phyloP scores from a whole-genome alignment of 1,139 yeast genomes.

The Meyerozyma smithsonii region DNA sequence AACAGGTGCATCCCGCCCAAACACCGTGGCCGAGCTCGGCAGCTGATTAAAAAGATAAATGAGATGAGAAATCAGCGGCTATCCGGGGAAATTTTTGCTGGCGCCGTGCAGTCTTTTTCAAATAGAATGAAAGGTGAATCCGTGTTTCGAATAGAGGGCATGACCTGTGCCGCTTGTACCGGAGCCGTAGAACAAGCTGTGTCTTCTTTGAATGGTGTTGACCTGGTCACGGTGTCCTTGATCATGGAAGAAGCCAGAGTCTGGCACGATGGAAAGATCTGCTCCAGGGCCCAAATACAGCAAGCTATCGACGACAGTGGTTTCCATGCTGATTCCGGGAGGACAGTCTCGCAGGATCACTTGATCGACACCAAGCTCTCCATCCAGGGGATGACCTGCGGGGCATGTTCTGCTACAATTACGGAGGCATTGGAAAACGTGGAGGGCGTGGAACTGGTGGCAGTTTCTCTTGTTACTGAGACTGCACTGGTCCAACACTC shows the following conservation, averaged over 20 bases:
- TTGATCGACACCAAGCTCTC: slow-evolving; percentile 9
- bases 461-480: slow-evolving; percentile 34
- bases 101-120: neutral
- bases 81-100: neutral
- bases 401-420: slow-evolving; percentile 39
- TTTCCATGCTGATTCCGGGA: slow-evolving; percentile 48
- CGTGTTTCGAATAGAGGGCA: slow-evolving; percentile 17
- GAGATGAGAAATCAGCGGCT: neutral
- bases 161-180: slow-evolving; percentile 39
- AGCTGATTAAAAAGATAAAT: slow-evolving; percentile 2
- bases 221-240: slow-evolving; percentile 26
- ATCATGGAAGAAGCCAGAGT: slow-evolving; percentile 34
- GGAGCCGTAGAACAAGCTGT: slow-evolving; percentile 26
- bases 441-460: slow-evolving; percentile 28
- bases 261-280: slow-evolving; percentile 11
- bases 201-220: slow-evolving; percentile 19
- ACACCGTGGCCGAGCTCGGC: slow-evolving; percentile 1
- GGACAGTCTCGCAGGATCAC: slow-evolving; percentile 5
- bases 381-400: slow-evolving; percentile 36
- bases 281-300: slow-evolving; percentile 23
- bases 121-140: slow-evolving; percentile 3
- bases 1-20: neutral
- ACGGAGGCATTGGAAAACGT: slow-evolving; percentile 21
- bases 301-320: slow-evolving; percentile 70
- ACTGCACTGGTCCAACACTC: slow-evolving; percentile 26